Evolutionary conservation across 352 stramenopile genomes (phyloP).

Genomic region (Pythium apleroticum): DNA sequence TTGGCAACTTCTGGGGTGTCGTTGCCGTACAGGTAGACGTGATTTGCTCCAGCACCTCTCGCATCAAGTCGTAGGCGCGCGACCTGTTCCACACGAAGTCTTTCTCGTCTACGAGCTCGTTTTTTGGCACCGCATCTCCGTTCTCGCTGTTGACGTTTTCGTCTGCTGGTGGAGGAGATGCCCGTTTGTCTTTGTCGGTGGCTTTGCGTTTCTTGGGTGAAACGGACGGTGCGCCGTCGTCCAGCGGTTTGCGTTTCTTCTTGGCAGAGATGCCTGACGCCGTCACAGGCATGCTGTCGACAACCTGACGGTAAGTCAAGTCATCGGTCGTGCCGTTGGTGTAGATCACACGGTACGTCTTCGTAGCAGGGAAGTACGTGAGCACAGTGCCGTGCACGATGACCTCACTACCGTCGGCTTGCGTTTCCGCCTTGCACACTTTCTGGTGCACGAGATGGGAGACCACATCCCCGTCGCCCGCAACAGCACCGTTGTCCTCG

Average conservation of each 20-base stretch:
- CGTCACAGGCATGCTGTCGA: constrained; percentile 52
- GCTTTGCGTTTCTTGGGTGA: constrained; percentile 21
- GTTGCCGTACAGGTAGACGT: constrained; percentile 35
- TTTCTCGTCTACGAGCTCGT: constrained; percentile 7
- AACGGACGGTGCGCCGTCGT: neutral
- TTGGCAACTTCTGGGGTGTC: constrained; percentile 29
- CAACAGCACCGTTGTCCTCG: constrained; percentile 17
- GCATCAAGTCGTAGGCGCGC: constrained; percentile 51
- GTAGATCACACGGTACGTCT: constrained; percentile 74
- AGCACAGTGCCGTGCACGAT: constrained; percentile 53
- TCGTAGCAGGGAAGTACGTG: constrained; percentile 73
- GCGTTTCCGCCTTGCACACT: constrained; percentile 39
- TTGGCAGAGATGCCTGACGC: constrained; percentile 17
- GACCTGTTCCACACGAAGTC: constrained; percentile 24
- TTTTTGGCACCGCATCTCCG: neutral
- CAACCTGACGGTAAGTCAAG: constrained; percentile 58
- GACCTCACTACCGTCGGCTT: constrained; percentile 25
- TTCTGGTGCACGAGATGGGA: constrained; percentile 48
- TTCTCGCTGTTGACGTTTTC: constrained; percentile 25
- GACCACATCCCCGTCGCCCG: constrained; percentile 31
- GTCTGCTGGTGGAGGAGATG: neutral
- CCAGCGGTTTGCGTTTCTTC: constrained; percentile 41
- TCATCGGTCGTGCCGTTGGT: constrained; percentile 53
- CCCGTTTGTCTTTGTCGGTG: constrained; percentile 2
- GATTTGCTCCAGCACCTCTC: constrained; percentile 57